Conservation (phyloP, 2,329 filamentous ascomycete genomes). For the Coniochaeta ligniaria region DNA sequence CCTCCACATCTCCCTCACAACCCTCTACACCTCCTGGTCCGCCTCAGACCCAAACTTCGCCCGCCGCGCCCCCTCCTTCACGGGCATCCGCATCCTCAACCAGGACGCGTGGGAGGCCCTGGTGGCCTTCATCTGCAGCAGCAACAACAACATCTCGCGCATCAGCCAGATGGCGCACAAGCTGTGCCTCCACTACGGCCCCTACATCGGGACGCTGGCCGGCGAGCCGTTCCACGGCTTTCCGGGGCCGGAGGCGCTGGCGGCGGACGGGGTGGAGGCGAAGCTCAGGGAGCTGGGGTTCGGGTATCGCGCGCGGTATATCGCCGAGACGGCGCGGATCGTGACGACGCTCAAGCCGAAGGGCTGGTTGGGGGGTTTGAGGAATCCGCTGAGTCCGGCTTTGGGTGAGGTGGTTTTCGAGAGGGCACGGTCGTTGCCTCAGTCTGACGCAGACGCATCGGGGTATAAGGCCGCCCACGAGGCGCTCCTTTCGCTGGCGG, state of each 20-base stretch:
- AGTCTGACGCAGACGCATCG: neutral
- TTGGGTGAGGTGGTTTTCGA: neutral
- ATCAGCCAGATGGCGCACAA: slow-evolving; percentile 97
- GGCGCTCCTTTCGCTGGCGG: slow-evolving; percentile 68
- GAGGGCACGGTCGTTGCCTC: too few relatives aligned
- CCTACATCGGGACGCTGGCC: slow-evolving; percentile 63
- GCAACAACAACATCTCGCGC: slow-evolving; percentile 94
- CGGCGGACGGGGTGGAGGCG: slow-evolving; percentile 65
- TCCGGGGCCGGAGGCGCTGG: slow-evolving; percentile 67
- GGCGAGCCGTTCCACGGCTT: slow-evolving; percentile 80
- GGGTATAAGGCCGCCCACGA: slow-evolving; percentile 78
- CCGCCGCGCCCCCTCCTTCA: slow-evolving; percentile 78
- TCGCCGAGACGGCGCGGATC: slow-evolving; percentile 75
- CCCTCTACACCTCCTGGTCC: slow-evolving; percentile 84
- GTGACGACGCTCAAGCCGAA: slow-evolving; percentile 44
- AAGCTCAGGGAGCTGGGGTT: slow-evolving; percentile 81
- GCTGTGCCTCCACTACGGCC: slow-evolving; percentile 79
- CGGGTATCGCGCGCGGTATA: slow-evolving; percentile 90
- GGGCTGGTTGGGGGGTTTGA: slow-evolving; percentile 70
- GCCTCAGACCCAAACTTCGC: slow-evolving; percentile 79
- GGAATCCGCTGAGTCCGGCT: slow-evolving; percentile 65
- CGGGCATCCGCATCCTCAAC: slow-evolving; percentile 82
- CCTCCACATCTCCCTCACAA: slow-evolving; percentile 65
- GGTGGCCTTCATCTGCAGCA: slow-evolving; percentile 94
- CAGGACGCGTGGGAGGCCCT: slow-evolving; percentile 96